Conservation (phyloP, 345 rosid genomes). For the Eucalyptus lansdowneana region DNA sequence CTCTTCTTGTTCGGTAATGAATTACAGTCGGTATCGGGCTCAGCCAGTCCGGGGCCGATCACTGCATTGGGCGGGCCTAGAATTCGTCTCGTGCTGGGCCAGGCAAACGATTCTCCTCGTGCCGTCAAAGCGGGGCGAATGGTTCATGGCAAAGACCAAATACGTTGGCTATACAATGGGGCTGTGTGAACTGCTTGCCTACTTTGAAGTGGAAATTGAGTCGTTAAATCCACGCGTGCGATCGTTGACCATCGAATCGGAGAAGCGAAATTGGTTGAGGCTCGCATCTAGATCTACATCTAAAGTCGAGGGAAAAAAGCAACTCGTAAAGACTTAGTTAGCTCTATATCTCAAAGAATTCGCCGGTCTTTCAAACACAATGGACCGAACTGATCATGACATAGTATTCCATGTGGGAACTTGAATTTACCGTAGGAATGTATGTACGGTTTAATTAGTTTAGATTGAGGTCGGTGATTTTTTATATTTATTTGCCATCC, state of each 20-base stretch:
- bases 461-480: rapidly evolving
- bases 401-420: background rate
- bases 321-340: rapidly evolving
- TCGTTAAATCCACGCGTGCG: background rate
- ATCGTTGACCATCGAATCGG: background rate
- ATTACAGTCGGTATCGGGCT: background rate
- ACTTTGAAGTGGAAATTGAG: background rate
- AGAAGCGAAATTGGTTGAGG: background rate
- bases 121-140: background rate
- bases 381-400: rapidly evolving
- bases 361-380: rapidly evolving
- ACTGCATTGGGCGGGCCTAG: background rate
- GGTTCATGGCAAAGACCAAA: background rate
- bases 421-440: background rate
- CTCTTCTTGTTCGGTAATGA: background rate
- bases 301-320: background rate
- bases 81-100: background rate
- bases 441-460: background rate
- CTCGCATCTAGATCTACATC: background rate
- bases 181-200: background rate
- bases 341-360: background rate
- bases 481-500: background rate
- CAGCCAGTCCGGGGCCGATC: background rate
- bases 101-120: background rate
- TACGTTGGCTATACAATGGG: background rate